Conservation (phyloP, 768 basidiomycete genomes). For the Trametes cinnabarina region DNA sequence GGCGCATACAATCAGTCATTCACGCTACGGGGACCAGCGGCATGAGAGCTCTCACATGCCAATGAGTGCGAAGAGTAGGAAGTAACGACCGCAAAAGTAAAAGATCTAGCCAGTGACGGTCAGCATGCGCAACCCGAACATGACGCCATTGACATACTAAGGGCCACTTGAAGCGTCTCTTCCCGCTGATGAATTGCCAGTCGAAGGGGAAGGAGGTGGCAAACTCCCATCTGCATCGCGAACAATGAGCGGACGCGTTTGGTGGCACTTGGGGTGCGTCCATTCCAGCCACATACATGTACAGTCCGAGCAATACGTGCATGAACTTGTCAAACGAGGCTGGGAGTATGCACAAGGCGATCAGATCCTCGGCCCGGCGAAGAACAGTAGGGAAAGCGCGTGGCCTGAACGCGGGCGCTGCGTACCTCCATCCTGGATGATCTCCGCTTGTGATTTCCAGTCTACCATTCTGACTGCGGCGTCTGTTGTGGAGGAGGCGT, state of each 20-base stretch:
- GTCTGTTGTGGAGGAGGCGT: neutral
- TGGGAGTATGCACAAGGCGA: conserved; percentile 15
- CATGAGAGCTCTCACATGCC: conserved; percentile 40
- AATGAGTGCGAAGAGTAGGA: conserved; percentile 43
- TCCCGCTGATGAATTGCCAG: conserved; percentile 40
- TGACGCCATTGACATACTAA: conserved; percentile 29
- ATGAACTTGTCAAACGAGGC: conserved; percentile 41
- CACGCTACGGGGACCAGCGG: too few relatives aligned
- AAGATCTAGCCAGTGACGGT: conserved; percentile 33
- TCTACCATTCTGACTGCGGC: conserved; percentile 34
- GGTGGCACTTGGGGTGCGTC: neutral
- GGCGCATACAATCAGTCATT: neutral
- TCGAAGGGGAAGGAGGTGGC: conserved; percentile 43
- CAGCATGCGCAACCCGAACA: too few relatives aligned
- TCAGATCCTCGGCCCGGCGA: neutral
- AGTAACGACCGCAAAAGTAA: conserved; percentile 46
- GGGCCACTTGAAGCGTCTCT: conserved; percentile 46
- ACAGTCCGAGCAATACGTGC: conserved; percentile 44
- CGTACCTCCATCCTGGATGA: conserved; percentile 38
- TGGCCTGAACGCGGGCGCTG: too few relatives aligned
- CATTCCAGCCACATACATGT: conserved; percentile 34
- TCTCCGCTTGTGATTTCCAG: conserved; percentile 40
- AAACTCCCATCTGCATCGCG: conserved; percentile 41
- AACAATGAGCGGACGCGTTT: neutral
- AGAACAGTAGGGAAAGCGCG: neutral